Conservation (phyloP, 441 rosid species). For the Flueggea neowawraea region DNA sequence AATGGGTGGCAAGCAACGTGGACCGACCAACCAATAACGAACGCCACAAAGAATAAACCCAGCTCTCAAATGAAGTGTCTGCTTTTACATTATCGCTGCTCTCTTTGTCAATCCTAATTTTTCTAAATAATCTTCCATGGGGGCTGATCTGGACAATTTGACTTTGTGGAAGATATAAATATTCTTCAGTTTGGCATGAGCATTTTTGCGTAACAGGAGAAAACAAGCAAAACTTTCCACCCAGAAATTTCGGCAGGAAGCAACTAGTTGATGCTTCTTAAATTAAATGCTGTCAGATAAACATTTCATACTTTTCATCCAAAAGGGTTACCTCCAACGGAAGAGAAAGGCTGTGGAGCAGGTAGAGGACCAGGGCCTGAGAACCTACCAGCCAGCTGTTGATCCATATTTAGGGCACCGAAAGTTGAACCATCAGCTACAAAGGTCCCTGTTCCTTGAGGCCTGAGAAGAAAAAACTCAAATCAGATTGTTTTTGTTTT, state of each 20-base stretch:
- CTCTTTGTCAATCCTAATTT: slow-evolving; percentile 4
- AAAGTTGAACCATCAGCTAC: slow-evolving; percentile 28
- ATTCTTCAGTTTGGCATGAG: slow-evolving; percentile 14
- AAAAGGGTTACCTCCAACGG: slow-evolving; percentile 71
- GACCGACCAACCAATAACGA: not conserved
- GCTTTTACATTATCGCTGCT: not conserved
- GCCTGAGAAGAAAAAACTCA: slow-evolving; percentile 32
- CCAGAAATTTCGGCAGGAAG: slow-evolving; percentile 21
- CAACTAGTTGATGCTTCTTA: slow-evolving; percentile 37
- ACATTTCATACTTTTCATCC: slow-evolving; percentile 32
- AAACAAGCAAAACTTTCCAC: slow-evolving; percentile 29
- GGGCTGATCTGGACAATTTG: slow-evolving; percentile 13
- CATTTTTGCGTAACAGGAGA: slow-evolving; percentile 9
- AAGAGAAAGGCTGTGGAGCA: slow-evolving; percentile 35
- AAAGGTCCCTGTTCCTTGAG: slow-evolving; percentile 34
- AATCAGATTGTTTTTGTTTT: too few species aligned
- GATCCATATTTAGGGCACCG: slow-evolving; percentile 38
- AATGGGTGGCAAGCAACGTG: slow-evolving; percentile 9
- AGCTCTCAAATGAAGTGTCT: slow-evolving; percentile 11
- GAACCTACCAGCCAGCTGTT: slow-evolving; percentile 35
- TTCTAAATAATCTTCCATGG: slow-evolving; percentile 4
- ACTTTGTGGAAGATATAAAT: slow-evolving; percentile 7
- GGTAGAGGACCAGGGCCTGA: slow-evolving; percentile 25
- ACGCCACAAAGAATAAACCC: slow-evolving; percentile 10
- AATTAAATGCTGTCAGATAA: slow-evolving; percentile 4